A percentile compares a stretch with the other conserved stretches of the same genome.
Conservation (phyloP, 257 asterid species). For the Solanum verrucosum region DNA sequence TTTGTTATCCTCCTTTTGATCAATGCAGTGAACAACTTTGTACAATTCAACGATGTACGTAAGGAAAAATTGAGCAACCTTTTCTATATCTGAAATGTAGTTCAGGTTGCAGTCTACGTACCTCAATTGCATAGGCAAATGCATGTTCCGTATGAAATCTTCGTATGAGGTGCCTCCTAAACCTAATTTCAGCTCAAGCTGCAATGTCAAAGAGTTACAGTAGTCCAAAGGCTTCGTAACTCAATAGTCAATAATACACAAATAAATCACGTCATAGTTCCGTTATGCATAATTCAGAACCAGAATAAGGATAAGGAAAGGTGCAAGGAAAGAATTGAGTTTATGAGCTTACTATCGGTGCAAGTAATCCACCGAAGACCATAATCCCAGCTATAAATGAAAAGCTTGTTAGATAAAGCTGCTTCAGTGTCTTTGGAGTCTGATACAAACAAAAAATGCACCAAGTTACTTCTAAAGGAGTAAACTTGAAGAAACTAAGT, state of each 20-base stretch:
- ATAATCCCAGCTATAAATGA: slow-evolving; percentile 71
- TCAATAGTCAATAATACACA: background rate
- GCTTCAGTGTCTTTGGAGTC: slow-evolving; percentile 81
- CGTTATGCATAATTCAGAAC: background rate
- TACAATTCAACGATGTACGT: background rate
- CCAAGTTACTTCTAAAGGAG: background rate
- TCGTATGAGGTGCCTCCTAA: slow-evolving; percentile 81
- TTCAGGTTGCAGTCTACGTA: slow-evolving; percentile 9
- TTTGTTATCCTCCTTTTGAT: background rate
- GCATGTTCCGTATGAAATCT: slow-evolving; percentile 69
- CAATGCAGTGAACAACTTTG: background rate
- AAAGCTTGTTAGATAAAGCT: slow-evolving; percentile 83
- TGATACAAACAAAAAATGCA: slow-evolving; percentile 19
- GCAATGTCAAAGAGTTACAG: slow-evolving; percentile 17
- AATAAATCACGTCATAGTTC: background rate
- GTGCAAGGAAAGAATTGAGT: background rate
- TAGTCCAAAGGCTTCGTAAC: background rate
- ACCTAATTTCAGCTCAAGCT: slow-evolving; percentile 89
- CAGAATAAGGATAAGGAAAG: background rate
- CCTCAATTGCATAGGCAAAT: slow-evolving; percentile 87
- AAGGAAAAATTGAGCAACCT: background rate
- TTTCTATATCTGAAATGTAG: background rate
- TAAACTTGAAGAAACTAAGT: no score
- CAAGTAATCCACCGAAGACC: slow-evolving; percentile 76
- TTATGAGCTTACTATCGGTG: slow-evolving; percentile 69